These are phyloP conservation scores for Cucumis hystrix DNA, from an alignment of 306 rosid species.

Conservation along the genomic window DNA sequence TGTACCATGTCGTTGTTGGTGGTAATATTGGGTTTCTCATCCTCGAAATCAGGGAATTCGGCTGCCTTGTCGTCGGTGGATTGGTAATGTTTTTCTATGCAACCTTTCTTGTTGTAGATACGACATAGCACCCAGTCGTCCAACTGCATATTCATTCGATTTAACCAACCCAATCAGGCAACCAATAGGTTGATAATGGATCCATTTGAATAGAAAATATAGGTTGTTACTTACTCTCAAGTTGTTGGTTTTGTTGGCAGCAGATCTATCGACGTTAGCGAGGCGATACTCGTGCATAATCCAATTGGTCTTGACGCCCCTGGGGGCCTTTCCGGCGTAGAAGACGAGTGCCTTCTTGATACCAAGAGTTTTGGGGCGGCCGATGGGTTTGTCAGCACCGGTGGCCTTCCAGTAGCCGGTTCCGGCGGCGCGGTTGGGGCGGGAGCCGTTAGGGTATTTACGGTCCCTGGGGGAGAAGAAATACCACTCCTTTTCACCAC, in stretches of 20 bases:
- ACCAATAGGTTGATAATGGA: not conserved
- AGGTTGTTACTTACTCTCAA: conserved; percentile 36
- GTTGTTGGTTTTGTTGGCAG: conserved; percentile 42
- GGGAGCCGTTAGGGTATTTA: conserved; percentile 88
- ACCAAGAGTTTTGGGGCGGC: conserved; percentile 68
- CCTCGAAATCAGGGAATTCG: conserved; percentile 28
- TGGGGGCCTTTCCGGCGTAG: conserved; percentile 82
- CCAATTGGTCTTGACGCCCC: conserved; percentile 88
- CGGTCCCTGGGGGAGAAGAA: conserved; percentile 88
- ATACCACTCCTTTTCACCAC: conserved; percentile 93
- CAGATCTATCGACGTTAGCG: conserved; percentile 85
- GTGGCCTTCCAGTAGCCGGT: conserved; percentile 94
- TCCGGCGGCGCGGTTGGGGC: conserved; percentile 91
- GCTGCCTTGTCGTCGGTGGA: conserved; percentile 9
- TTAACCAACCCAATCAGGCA: not conserved
- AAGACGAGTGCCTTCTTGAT: conserved; percentile 85
- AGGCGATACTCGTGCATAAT: conserved; percentile 98
- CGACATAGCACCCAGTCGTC: conserved; percentile 95
- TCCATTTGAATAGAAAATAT: too few species aligned
- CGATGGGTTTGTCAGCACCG: conserved; percentile 90
- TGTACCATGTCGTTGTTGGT: not conserved
- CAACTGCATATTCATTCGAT: conserved; percentile 31
- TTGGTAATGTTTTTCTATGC: conserved; percentile 34
- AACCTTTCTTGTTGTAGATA: conserved; percentile 86
- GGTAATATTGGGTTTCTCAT: conserved; percentile 39